A percentile compares a stretch with the other conserved stretches of the same genome.
phyloP scores from a whole-genome alignment of 2,329 filamentous ascomycete genomes.

The Fusarium sp. region DNA sequence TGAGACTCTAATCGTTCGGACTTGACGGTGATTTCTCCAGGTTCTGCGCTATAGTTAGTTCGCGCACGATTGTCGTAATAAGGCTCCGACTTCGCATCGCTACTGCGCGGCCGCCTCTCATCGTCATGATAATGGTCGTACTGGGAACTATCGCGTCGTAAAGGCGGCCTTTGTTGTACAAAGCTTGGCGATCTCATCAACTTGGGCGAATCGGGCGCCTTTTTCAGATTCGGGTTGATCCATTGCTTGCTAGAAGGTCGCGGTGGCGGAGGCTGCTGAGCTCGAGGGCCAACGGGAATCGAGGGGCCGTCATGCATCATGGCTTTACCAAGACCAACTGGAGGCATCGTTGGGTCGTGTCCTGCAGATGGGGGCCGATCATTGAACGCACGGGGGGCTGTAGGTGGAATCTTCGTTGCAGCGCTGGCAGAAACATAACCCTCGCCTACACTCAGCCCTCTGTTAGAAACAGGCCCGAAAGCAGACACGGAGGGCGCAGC shows the following conservation, averaged over 20 bases:
- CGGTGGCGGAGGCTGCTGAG: constrained; percentile 57
- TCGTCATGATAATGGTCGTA: constrained; percentile 54
- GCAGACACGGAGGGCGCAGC: constrained; percentile 68
- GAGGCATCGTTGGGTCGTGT: constrained; percentile 49
- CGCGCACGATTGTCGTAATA: constrained; percentile 53
- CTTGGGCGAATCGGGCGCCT: constrained; percentile 64
- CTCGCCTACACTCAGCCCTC: constrained; percentile 52
- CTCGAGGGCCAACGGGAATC: constrained; percentile 66
- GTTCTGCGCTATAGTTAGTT: constrained; percentile 57
- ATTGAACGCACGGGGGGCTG: constrained; percentile 62
- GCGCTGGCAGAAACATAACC: constrained; percentile 44
- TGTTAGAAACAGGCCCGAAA: constrained; percentile 66
- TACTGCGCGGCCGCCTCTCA: constrained; percentile 62
- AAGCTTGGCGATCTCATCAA: constrained; percentile 62
- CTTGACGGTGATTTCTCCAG: constrained; percentile 58
- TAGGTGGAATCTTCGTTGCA: constrained; percentile 63
- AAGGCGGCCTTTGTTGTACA: constrained; percentile 54
- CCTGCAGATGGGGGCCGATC: constrained; percentile 61
- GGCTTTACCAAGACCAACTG: constrained; percentile 57
- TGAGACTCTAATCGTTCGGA: constrained; percentile 53
- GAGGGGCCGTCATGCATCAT: constrained; percentile 56
- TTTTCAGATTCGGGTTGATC: constrained; percentile 66
- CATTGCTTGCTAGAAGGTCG: constrained; percentile 69
- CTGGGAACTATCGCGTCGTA: constrained; percentile 52
- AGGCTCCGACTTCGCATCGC: constrained; percentile 61